Conservation (phyloP, 2,329 filamentous ascomycete species). For the Didymella pinodella region DNA sequence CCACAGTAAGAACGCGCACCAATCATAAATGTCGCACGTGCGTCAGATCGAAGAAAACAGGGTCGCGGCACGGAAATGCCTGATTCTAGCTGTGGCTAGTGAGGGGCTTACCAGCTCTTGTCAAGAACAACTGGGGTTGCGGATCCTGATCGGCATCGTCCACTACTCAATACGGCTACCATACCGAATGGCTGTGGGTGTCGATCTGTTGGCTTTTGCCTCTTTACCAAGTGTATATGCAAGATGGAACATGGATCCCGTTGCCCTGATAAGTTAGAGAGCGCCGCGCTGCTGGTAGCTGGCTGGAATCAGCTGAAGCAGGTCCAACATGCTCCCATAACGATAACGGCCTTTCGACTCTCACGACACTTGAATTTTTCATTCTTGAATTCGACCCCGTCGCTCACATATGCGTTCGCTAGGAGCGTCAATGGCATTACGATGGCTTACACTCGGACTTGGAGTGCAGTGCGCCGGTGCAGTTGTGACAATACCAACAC, state of each 20-base stretch:
- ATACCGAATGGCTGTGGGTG: constrained; percentile 32
- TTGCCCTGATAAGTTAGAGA: constrained; percentile 17
- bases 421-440: constrained; percentile 24
- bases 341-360: constrained; percentile 7
- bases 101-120: constrained; percentile 32
- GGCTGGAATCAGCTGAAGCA: constrained; percentile 10
- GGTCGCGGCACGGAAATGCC: constrained; percentile 22
- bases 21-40: constrained; percentile 14
- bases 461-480: constrained; percentile 24
- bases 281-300: constrained; percentile 18
- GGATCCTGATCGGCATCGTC: constrained; percentile 39
- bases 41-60: constrained; percentile 12
- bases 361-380: constrained; percentile 17
- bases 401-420: constrained; percentile 37
- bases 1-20: constrained; percentile 8
- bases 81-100: constrained; percentile 40
- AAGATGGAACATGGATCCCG: constrained; percentile 26
- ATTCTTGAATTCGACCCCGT: constrained; percentile 8
- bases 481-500: constrained; percentile 21
- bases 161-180: constrained; percentile 25
- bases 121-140: constrained; percentile 21
- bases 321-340: constrained; percentile 30
- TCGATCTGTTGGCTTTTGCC: constrained; percentile 35
- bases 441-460: constrained; percentile 23
- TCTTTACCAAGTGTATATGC: constrained; percentile 26